A percentile compares a stretch with the other conserved stretches of the same genome.
Evolutionary conservation across 768 basidiomycete species (phyloP).

Genomic region (Russula abietina): DNA sequence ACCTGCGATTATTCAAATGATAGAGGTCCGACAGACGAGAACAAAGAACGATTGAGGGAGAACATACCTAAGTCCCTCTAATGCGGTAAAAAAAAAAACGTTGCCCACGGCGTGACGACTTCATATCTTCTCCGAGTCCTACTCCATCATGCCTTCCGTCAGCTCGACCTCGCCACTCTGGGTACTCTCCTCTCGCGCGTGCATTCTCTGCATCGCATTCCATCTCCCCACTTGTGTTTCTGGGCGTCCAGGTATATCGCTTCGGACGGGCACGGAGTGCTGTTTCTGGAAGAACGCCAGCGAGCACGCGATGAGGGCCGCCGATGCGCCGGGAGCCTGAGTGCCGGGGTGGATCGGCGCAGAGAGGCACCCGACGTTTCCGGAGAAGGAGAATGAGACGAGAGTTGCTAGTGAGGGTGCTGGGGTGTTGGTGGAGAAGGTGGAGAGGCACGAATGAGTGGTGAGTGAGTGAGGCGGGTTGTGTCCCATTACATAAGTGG

Average conservation of each 20-base stretch:
- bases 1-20: slow-evolving; percentile 14
- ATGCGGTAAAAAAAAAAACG: slow-evolving; percentile 36
- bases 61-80: slow-evolving; percentile 38
- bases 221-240: slow-evolving; percentile 64
- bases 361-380: slow-evolving; percentile 58
- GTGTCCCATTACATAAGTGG: too few species aligned
- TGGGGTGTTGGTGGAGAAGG: slow-evolving; percentile 43
- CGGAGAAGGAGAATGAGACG: slow-evolving; percentile 26
- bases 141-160: slow-evolving; percentile 28
- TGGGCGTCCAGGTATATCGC: slow-evolving; percentile 53
- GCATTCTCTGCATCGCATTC: slow-evolving; percentile 50
- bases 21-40: neutral
- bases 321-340: slow-evolving; percentile 13
- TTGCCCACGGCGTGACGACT: slow-evolving; percentile 28
- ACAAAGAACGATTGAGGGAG: neutral
- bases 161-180: slow-evolving; percentile 6
- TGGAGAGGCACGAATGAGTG: slow-evolving; percentile 40
- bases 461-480: slow-evolving; percentile 19
- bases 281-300: slow-evolving; percentile 47
- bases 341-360: slow-evolving; percentile 36
- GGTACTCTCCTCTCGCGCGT: neutral
- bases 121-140: slow-evolving; percentile 54
- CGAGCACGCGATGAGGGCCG: slow-evolving; percentile 42
- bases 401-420: slow-evolving; percentile 31
- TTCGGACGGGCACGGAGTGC: slow-evolving; percentile 49